phyloP scores from a whole-genome alignment of 768 basidiomycete species.

The Candolleomyces eurysporus region DNA sequence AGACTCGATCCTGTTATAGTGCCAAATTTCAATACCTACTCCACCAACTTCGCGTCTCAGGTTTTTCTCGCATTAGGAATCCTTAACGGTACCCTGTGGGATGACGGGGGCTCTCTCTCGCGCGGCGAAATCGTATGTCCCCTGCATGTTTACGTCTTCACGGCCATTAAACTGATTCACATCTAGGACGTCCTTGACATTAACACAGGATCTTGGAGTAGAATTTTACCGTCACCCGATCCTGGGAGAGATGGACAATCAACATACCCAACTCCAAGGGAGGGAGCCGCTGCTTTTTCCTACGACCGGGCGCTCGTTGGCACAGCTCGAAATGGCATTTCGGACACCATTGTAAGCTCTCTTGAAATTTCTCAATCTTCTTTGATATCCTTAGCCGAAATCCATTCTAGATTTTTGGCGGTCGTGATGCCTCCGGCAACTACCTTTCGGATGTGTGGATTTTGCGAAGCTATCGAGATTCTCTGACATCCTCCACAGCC shows the following conservation, averaged over 20 bases:
- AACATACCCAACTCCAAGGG: constrained; percentile 62
- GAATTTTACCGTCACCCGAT: constrained; percentile 74
- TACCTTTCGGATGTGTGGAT: constrained; percentile 79
- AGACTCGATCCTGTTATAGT: constrained; percentile 58
- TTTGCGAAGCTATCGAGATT: constrained; percentile 67
- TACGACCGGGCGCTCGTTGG: constrained; percentile 58
- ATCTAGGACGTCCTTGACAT: constrained; percentile 60
- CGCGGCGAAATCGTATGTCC: constrained; percentile 70
- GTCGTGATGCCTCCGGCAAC: constrained; percentile 61
- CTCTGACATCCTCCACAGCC: constrained; percentile 50
- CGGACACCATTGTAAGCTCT: constrained; percentile 61
- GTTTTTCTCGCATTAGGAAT: constrained; percentile 69
- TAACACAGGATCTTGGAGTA: constrained; percentile 63
- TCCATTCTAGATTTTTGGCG: constrained; percentile 60
- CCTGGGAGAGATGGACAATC: constrained; percentile 50
- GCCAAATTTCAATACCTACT: constrained; percentile 56
- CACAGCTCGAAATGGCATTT: constrained; percentile 37
- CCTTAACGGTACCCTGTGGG: constrained; percentile 62
- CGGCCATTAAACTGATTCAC: constrained; percentile 5
- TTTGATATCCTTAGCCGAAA: neutral
- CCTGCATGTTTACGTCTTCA: neutral
- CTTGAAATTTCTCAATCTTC: neutral
- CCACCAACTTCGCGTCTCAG: constrained; percentile 59
- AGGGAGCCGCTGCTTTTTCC: constrained; percentile 68
- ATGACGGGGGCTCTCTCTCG: constrained; percentile 58